These are phyloP conservation scores for Leccinum longicurvipes DNA, from an alignment of 768 basidiomycete genomes.

Conservation along the genomic window DNA sequence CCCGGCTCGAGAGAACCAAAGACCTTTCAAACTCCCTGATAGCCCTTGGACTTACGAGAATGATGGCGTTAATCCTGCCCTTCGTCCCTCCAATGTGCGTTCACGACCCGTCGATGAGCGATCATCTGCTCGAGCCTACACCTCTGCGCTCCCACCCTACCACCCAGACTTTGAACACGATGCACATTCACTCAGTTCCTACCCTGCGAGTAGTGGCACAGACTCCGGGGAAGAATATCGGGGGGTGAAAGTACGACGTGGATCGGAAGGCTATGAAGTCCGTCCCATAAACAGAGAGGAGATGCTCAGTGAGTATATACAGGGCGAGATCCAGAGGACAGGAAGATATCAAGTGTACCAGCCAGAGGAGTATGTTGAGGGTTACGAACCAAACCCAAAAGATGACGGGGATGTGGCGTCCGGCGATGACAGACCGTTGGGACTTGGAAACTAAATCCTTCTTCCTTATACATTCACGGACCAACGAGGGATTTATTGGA, in stretches of 20 bases:
- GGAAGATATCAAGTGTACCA: conserved; percentile 69
- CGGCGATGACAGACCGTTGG: conserved; percentile 24
- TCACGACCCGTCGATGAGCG: conserved; percentile 29
- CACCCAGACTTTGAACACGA: conserved; percentile 64
- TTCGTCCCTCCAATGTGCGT: conserved; percentile 58
- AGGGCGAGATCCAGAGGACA: conserved; percentile 48
- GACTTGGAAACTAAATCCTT: conserved; percentile 12
- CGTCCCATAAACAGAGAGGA: conserved; percentile 58
- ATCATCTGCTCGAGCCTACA: conserved; percentile 30
- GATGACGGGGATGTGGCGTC: conserved; percentile 2
- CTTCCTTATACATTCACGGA: neutral
- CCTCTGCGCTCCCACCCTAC: conserved; percentile 64
- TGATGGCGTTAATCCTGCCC: conserved; percentile 68
- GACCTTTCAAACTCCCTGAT: conserved; percentile 46
- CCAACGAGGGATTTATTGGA: conserved; percentile 6
- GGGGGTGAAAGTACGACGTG: conserved; percentile 51
- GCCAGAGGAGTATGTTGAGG: conserved; percentile 52
- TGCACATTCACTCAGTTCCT: conserved; percentile 16
- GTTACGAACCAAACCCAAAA: conserved; percentile 23
- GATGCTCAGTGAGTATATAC: conserved; percentile 57
- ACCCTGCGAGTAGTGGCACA: conserved; percentile 19
- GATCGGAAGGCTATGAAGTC: conserved; percentile 84
- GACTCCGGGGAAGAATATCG: conserved; percentile 32
- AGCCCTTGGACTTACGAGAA: conserved; percentile 89
- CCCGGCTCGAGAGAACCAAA: conserved; percentile 38